Evolutionary conservation across 1,284 basidiomycete genomes (phyloP).

Genomic region (Cutaneotrichosporon curvatum): DNA sequence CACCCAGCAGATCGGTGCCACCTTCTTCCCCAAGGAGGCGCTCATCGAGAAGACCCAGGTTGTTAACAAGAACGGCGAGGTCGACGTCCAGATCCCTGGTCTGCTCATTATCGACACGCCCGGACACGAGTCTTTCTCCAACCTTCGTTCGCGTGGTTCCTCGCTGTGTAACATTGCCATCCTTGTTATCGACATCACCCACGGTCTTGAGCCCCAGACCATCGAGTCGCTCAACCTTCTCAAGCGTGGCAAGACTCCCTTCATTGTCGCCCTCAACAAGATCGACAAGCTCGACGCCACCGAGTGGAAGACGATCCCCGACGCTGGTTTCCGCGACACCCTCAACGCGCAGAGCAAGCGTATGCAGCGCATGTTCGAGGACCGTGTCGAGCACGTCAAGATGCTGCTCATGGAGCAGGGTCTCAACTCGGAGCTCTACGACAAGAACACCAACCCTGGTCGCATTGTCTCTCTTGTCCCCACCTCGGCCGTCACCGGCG

Average conservation of each 20-base stretch:
- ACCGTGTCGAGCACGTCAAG: constrained; percentile 76
- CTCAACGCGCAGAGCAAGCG: constrained; percentile 74
- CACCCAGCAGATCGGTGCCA: constrained; percentile 99
- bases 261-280: constrained; percentile 98
- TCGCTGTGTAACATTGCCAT: constrained; percentile 99
- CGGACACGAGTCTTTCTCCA: constrained; percentile 99
- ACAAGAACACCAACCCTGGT: constrained; percentile 94
- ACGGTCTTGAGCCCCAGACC: constrained; percentile 95
- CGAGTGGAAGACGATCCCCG: constrained; percentile 89
- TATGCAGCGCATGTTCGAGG: constrained; percentile 88
- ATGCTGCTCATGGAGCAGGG: constrained; percentile 96
- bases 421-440: constrained; percentile 90
- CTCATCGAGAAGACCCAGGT: constrained; percentile 89
- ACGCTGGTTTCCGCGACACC: constrained; percentile 87
- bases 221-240: constrained; percentile 91
- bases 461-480: constrained; percentile 94
- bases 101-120: constrained; percentile 97
- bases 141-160: constrained; percentile 89
- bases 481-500: constrained; percentile 94
- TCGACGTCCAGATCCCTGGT: constrained; percentile 96
- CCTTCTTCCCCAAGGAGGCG: constrained; percentile 97
- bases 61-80: constrained; percentile 73
- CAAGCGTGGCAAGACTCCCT: constrained; percentile 91
- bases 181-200: constrained; percentile 98
- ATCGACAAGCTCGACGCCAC: constrained; percentile 32